Evolutionary conservation across 192 early-diverging fungal species (phyloP), one percentile per base, ranked within the genome.

Genomic region (Entomortierella lignicola): DNA sequence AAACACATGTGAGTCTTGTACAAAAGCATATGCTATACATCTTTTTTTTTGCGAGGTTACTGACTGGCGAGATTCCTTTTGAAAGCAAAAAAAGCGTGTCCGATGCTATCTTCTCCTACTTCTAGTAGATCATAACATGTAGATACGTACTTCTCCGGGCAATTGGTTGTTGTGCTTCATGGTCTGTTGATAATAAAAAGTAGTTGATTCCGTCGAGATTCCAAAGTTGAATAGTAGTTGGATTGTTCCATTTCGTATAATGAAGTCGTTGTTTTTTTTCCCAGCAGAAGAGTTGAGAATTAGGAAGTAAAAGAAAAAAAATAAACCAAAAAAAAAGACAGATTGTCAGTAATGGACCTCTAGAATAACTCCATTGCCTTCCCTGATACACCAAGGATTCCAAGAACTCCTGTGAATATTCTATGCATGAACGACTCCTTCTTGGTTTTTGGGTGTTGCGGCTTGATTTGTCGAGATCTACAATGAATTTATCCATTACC

Each of bases 131-230:
- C 25, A 20, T 12, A 25, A 51, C 25, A 20, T 51, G 50, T 37
- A 37, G 34, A 65, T 70, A 79, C 75, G 55, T 68, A 79, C 75
- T 54, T 79, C 63, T 79, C 75, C 75, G 68, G 75, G 75, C 75
- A 79, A 79, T 70, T 70, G 66, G 68, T 79, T 79, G 75, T 79
- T 79, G 75, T 79, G 75, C 75, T 79, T 79, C 75, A 79, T 79
- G 66, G 66, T 79, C 75, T 79, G 63, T 66, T 27, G 20, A 37
- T 7, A 8, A 15, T 41, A 66, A 55, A 29, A 21, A 48, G 34
- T 37, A 55, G 67, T 54, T 39, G 64, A 58, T 60, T 8, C 31
- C 23, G 32, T 18, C 21, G 47, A 60, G 53, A 30, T 57, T 37
- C 55, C 55, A 57, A 31, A 57, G 31, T 37, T 37, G 55, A 54